These are phyloP conservation scores for Wallacemonas collosoma DNA, from an alignment of 208 protist species.

Conservation along the genomic window DNA sequence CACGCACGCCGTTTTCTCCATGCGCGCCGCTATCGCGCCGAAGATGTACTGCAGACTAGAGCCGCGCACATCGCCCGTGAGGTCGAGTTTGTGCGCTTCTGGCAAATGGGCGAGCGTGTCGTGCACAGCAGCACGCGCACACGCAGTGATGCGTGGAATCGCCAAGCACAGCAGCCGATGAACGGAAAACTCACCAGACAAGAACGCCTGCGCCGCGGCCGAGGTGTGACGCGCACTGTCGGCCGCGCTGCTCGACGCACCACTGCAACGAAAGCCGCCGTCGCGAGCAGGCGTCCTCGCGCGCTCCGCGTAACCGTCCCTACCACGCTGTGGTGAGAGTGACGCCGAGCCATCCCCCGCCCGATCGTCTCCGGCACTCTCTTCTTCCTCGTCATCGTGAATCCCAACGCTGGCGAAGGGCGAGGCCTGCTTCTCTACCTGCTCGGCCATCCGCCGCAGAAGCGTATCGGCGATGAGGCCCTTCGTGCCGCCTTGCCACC, in stretches of 20 bases:
- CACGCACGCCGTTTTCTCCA: slow-evolving; percentile 49
- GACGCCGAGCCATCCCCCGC: not conserved
- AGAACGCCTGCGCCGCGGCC: not conserved
- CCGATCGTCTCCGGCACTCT: not conserved
- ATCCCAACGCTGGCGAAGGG: slow-evolving; percentile 44
- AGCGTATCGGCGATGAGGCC: slow-evolving; percentile 56
- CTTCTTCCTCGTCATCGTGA: slow-evolving; percentile 40
- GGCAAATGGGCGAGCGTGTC: slow-evolving; percentile 29
- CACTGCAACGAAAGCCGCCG: not conserved
- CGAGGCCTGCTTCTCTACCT: slow-evolving; percentile 45
- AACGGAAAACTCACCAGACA: slow-evolving; percentile 48
- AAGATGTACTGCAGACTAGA: slow-evolving; percentile 42
- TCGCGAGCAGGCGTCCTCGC: not conserved
- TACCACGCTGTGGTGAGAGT: not conserved
- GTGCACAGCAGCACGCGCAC: slow-evolving; percentile 37
- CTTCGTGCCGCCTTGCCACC: slow-evolving; percentile 62
- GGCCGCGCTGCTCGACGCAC: too few relatives aligned
- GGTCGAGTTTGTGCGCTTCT: slow-evolving; percentile 37
- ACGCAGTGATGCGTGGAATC: slow-evolving; percentile 44
- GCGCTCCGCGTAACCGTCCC: slow-evolving; percentile 6
- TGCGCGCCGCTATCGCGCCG: slow-evolving; percentile 32
- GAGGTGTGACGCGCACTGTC: too few relatives aligned
- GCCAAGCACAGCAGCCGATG: slow-evolving; percentile 40
- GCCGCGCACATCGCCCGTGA: slow-evolving; percentile 39
- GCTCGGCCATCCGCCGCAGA: slow-evolving; percentile 42